These are phyloP conservation scores for Fusarium chlamydosporum DNA, from an alignment of 2,329 filamentous ascomycete species.

Conservation along the genomic window DNA sequence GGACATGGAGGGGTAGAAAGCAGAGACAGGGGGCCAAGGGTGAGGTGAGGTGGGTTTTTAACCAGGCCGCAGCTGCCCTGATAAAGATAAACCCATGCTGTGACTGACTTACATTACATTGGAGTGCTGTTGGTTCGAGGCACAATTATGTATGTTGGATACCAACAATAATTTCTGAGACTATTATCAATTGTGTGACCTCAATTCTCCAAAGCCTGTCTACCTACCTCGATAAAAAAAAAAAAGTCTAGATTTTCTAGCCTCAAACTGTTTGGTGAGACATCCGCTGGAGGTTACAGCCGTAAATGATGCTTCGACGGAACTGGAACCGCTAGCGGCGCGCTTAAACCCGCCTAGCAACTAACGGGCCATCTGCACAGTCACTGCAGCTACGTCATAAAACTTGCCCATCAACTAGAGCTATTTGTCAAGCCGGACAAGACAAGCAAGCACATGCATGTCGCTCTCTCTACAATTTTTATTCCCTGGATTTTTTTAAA, in stretches of 20 bases:
- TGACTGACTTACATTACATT: too few relatives aligned
- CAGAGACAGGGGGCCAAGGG: slow-evolving; percentile 14
- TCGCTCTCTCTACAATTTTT: background rate
- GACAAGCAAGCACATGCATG: slow-evolving; percentile 28
- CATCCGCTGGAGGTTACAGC: background rate
- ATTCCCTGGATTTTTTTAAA: background rate
- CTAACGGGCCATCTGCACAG: background rate
- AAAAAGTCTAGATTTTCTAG: background rate
- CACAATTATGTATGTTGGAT: background rate
- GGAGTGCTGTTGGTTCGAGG: background rate
- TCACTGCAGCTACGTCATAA: slow-evolving; percentile 29
- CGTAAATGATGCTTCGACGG: background rate
- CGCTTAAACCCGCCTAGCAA: slow-evolving; percentile 10
- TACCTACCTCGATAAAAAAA: background rate
- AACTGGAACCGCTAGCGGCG: slow-evolving; percentile 23
- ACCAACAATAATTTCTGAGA: background rate
- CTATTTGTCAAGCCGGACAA: slow-evolving; percentile 12
- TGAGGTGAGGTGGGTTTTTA: slow-evolving; percentile 5
- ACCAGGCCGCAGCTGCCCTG: too few relatives aligned
- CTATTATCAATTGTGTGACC: background rate
- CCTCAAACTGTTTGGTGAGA: slow-evolving; percentile 2
- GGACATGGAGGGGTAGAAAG: slow-evolving; percentile 19
- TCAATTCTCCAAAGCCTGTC: background rate
- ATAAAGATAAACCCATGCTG: too few relatives aligned
- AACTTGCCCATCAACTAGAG: background rate